phyloP scores from a whole-genome alignment of 148 eudicot genomes.

The Pharnaceum exiguum region DNA sequence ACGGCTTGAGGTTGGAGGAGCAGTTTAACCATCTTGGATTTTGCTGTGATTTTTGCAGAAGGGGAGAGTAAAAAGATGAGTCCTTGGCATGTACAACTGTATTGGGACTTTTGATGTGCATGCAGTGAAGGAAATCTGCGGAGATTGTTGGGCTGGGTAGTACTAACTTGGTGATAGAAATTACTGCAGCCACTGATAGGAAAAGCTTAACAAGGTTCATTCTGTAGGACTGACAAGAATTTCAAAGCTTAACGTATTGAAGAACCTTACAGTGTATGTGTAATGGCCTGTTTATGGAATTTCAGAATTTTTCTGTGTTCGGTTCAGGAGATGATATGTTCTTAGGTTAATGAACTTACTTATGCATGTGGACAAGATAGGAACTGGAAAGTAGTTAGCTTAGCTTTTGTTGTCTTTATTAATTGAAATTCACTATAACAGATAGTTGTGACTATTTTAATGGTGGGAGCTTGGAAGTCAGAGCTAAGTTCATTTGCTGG shows the following conservation, averaged over 20 bases:
- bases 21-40: constrained; percentile 24
- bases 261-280: too few relatives aligned
- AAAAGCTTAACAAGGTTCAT: neutral
- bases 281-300: too few relatives aligned
- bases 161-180: neutral
- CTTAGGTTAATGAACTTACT: too few relatives aligned
- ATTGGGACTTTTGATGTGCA: neutral
- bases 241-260: too few relatives aligned
- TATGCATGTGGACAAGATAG: too few relatives aligned
- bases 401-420: neutral
- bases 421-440: neutral
- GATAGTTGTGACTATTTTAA: neutral
- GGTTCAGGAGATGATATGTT: too few relatives aligned
- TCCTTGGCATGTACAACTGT: neutral
- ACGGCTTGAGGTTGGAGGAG: constrained; percentile 1
- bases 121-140: constrained; percentile 8
- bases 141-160: constrained; percentile 4
- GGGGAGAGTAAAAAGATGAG: constrained; percentile 4
- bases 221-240: too few relatives aligned
- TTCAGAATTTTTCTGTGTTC: too few relatives aligned
- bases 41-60: constrained; percentile 18
- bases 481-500: neutral
- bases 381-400: too few relatives aligned
- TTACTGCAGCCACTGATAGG: neutral
- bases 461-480: neutral